Evolutionary conservation across 345 rosid genomes (phyloP).

Genomic region (Litchi chinensis): DNA sequence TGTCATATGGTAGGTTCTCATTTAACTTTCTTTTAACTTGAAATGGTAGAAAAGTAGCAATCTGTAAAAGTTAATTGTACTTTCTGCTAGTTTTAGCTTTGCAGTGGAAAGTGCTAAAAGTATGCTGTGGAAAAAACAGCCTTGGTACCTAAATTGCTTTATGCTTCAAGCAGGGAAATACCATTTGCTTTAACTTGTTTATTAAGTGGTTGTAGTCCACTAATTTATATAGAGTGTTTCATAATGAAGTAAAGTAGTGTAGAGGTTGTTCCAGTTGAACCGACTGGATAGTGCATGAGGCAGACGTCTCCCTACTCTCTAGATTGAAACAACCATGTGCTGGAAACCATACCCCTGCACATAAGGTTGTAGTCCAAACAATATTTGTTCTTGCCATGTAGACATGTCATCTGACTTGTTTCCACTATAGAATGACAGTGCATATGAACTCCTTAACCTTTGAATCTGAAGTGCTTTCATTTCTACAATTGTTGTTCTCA

Average conservation of each 20-base stretch:
- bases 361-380: neutral
- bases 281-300: neutral
- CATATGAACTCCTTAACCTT: neutral
- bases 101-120: neutral
- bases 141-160: neutral
- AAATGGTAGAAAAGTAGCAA: neutral
- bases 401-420: neutral
- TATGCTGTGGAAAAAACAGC: neutral
- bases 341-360: neutral
- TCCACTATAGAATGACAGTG: conserved; percentile 4
- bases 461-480: neutral
- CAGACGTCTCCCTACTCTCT: neutral
- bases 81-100: neutral
- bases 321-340: neutral
- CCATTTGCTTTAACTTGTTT: neutral
- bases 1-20: neutral
- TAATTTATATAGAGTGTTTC: neutral
- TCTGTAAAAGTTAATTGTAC: neutral
- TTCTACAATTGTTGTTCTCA: neutral
- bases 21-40: neutral
- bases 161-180: neutral
- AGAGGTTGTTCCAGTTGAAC: neutral
- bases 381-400: neutral
- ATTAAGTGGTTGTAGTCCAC: neutral
- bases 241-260: neutral